Evolutionary conservation across 106 monocot genomes (phyloP).

Genomic region (Xerophyta viscosa): DNA sequence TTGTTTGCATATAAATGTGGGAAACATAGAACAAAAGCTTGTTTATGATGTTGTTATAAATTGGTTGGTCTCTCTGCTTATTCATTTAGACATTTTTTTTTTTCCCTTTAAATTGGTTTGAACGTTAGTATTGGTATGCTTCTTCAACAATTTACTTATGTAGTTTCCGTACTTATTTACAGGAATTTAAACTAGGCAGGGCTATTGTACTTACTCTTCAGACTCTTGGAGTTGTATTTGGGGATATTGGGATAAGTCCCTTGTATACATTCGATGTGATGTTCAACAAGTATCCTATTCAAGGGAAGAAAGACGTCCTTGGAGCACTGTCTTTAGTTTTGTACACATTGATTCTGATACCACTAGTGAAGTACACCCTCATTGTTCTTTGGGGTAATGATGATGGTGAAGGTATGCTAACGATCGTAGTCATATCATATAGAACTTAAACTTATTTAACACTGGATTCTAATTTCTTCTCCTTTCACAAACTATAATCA

Average conservation of each 20-base stretch:
- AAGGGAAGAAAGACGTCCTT: slow-evolving; percentile 64
- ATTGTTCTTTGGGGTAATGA: slow-evolving; percentile 78
- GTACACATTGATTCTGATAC: slow-evolving; percentile 78
- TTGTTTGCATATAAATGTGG: too few relatives aligned
- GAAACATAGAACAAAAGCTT: too few relatives aligned
- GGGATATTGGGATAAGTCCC: slow-evolving; percentile 86
- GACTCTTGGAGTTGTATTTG: slow-evolving; percentile 85
- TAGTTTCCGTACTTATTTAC: slow-evolving; percentile 20
- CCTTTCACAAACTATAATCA: slow-evolving; percentile 7
- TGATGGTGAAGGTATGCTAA: slow-evolving; percentile 73
- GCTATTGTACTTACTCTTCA: slow-evolving; percentile 55
- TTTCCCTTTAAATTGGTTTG: not conserved
- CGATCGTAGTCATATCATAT: not conserved
- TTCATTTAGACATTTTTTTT: too few relatives aligned
- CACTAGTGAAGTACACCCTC: slow-evolving; percentile 73
- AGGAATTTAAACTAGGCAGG: slow-evolving; percentile 69
- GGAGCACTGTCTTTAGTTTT: slow-evolving; percentile 77
- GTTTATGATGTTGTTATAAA: too few relatives aligned
- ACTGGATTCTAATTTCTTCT: not conserved
- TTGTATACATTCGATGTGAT: slow-evolving; percentile 87
- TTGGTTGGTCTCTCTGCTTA: too few relatives aligned
- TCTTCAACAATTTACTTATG: not conserved
- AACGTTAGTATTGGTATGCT: not conserved
- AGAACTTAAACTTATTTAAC: not conserved
- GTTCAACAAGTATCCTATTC: slow-evolving; percentile 54